Evolutionary conservation across 228 moss, liverwort and hornwort genomes (phyloP), one percentile per base, ranked within the genome.

Genomic region (Sphagnum magellanicum): DNA sequence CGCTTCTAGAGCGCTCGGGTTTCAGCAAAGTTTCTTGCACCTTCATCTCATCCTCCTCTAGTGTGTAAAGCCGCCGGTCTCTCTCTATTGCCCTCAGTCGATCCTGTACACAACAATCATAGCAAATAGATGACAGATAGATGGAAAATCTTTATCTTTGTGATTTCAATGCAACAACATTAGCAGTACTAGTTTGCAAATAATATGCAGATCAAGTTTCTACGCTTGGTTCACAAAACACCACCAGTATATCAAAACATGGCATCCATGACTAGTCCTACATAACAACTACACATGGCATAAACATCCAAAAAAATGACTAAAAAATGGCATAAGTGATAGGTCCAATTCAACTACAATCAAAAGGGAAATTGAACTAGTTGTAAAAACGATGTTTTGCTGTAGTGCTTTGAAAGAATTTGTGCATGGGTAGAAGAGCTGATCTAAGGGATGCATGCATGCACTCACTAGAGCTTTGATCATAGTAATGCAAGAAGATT

Each of bases 11-110:
- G 69, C 91, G 89, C 71, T 78, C 71, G 50, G 91, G 91, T 74
- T 97, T 97, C 74, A 90, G 48, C 12, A 97, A 68, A 0, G 93
- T 87, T 32, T 86, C 70, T 32, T 77, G 89, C 69, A 93, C 78
- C 76, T 78, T 90, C 75, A 84, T 83, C 48, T 91, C 96, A 47
- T 91, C 79, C 5, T 93, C 96, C 60, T 93, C 87, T 78, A 97
- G 75, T 15, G 96, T 85, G 66, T 97, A 97, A 59, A 85, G 81
- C 59, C 89, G 82, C 10, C 75, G 74, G 75, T 97, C 96, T 48
- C 72, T 88, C 72, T 88, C 80, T 32, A 93, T 92, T 60, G 77
- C 91, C 55, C 79, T 76, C 73, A 97, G 74, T 57, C 91, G 93
- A 49, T 90, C 88, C 95, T 95, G 89, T 10, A 53, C 60, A 53